A percentile compares a stretch with the other conserved stretches of the same genome.
Conservation (phyloP, 331 rosid species). For the Telfairia occidentalis region DNA sequence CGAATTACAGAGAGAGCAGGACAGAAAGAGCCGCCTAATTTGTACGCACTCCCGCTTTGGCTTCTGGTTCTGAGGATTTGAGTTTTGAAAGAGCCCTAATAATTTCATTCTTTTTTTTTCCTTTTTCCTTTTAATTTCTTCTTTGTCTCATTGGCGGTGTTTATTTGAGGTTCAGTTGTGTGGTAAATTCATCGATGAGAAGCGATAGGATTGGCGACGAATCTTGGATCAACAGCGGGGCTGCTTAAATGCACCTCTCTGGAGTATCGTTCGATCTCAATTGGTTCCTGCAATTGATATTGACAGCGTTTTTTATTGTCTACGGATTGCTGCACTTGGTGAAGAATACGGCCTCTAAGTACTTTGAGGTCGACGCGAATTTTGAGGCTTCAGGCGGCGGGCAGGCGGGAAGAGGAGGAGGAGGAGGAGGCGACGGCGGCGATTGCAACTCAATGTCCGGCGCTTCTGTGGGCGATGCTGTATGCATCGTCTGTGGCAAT, state of each 20-base stretch:
- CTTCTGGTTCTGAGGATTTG: background rate
- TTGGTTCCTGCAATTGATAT: slow-evolving; percentile 61
- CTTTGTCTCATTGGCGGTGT: background rate
- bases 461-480: slow-evolving; percentile 18
- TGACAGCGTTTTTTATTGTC: slow-evolving; percentile 32
- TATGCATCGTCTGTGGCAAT: slow-evolving; percentile 50
- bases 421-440: slow-evolving; percentile 17
- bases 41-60: slow-evolving; percentile 6
- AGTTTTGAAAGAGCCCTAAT: background rate
- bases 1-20: background rate
- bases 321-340: slow-evolving; percentile 48
- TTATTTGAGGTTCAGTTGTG: background rate
- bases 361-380: slow-evolving; percentile 78
- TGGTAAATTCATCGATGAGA: slow-evolving; percentile 42
- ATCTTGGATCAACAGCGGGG: slow-evolving; percentile 25
- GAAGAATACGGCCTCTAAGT: slow-evolving; percentile 73
- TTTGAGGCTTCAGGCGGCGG: slow-evolving; percentile 31
- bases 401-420: slow-evolving; percentile 19
- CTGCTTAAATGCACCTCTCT: slow-evolving; percentile 69
- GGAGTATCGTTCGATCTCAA: slow-evolving; percentile 71
- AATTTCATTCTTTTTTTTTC: background rate
- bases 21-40: slow-evolving; percentile 5
- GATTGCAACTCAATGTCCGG: slow-evolving; percentile 48
- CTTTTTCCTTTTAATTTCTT: background rate
- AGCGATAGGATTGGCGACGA: slow-evolving; percentile 24